Conservation (phyloP, 768 basidiomycete species). For the Crassisporium funariophilum region DNA sequence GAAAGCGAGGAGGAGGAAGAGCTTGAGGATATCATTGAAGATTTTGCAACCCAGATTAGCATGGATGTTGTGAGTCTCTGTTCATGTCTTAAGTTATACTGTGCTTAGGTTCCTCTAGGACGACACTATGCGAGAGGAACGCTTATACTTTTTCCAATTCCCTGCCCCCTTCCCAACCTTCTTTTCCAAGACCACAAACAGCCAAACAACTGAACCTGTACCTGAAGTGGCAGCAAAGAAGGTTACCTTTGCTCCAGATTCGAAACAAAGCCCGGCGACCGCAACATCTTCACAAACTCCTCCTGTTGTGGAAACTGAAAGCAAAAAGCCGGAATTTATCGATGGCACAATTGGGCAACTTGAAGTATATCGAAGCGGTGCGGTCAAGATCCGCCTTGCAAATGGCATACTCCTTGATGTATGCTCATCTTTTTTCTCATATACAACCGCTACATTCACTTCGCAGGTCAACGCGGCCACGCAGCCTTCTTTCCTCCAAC, state of each 20-base stretch:
- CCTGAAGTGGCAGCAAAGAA: constrained; percentile 42
- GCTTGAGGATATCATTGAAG: constrained; percentile 73
- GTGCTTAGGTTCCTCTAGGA: constrained; percentile 39
- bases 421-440: constrained; percentile 26
- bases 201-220: constrained; percentile 36
- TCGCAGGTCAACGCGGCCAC: constrained; percentile 77
- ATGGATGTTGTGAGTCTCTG: constrained; percentile 39
- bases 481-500: constrained; percentile 86
- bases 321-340: constrained; percentile 37
- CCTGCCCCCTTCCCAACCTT: constrained; percentile 84
- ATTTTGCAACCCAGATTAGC: constrained; percentile 53
- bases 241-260: constrained; percentile 67
- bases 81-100: constrained; percentile 2
- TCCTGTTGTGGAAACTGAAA: constrained; percentile 32
- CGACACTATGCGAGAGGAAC: constrained; percentile 54
- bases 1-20: constrained; percentile 81
- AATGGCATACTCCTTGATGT: constrained; percentile 87
- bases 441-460: constrained; percentile 1
- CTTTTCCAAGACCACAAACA: constrained; percentile 35
- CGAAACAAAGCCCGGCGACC: constrained; percentile 48
- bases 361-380: constrained; percentile 83
- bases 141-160: constrained; percentile 89
- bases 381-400: constrained; percentile 81
- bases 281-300: constrained; percentile 26
- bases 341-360: constrained; percentile 85